Evolutionary conservation across 495 filamentous ascomycete species (phyloP), one percentile per base, ranked within the genome.

Genomic region (Extremus antarcticus): DNA sequence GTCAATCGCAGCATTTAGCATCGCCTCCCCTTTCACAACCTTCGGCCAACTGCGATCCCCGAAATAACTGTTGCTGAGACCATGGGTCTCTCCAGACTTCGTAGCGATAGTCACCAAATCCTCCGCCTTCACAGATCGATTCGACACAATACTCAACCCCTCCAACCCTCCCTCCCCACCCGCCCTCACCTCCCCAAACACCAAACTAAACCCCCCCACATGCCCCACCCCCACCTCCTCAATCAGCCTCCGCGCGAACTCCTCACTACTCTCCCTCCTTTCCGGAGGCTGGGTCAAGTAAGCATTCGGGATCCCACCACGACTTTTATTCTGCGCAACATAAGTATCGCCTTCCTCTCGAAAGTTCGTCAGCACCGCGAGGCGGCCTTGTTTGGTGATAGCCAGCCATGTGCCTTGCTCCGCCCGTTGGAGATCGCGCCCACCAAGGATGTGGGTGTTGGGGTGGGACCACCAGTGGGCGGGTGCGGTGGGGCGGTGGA

Each of bases 291-390:
- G 24, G 1, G 75, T 81, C n/a, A 98, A 70, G 79, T 88, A 96
- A n/a, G 80, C 83, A 48, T 85, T 94, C 38, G 94, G 86, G 70
- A 97, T 88, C 13, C 74, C 79, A 19, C 92, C 92, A 25, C 92
- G 80, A 65, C 86, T 90, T 54, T 79, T 77, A 43, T 73, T 72
- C 9, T 80, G 84, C 48, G 71, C 64, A 22, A 82, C 68, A 39
- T 82, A 72, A 15, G 72, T 67, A 43, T 78, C 80, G 45, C 79
- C 80, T 49, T 81, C 76, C 73, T 97, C 92, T 51, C 88, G 85
- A 65, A 89, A 96, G 74, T 99, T 99, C 51, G 94, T 97, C 35
- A 99, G 76, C 35, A 94, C 83, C 13, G 94, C 90, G 47, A 99
- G 71, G 56, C 87, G 87, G 16, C 92, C 92, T 29, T 83, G 73